Evolutionary conservation across 768 basidiomycete genomes (phyloP), one percentile per base, ranked within the genome.

Genomic region (Trametes meyenii): DNA sequence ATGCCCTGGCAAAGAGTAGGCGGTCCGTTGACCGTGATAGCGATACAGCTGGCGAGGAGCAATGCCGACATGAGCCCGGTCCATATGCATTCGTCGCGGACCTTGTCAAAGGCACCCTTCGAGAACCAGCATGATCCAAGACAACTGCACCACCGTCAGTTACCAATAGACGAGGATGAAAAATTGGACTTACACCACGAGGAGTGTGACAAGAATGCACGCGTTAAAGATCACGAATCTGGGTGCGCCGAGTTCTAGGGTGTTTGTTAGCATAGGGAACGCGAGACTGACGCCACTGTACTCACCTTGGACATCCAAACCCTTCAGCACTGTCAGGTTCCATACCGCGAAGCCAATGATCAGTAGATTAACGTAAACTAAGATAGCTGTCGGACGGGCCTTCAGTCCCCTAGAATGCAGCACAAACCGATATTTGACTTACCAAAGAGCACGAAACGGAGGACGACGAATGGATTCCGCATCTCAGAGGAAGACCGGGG

Each of bases 401-500:
- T 21, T 57, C 13, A 24, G 50, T 21, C 3, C 29, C 17, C 43
- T 35, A 12, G 17, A 7, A 23, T 23, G 42, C 44, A 7, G 10
- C 14, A 56, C 6, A 50, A 19, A 23, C 21, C 23, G 21, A 16
- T 12, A 42, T 42, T 42, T 5, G 0, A 69, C 84, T 70, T 61
- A 87, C 88, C 80, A 63, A 88, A 82, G 57, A 83, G 71, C 42
- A 86, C 78, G 26, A 83, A 78, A 55, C 88, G 84, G 59, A 81
- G 69, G 55, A 85, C 71, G 53, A 88, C 72, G 71, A 89, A 86
- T 3, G 80, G 74, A 67, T 80, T 87, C 57, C 73, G 76, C 78
- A 82, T 79, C 26, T 48, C 43, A 17, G 21, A 14, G 14, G 42
- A 33, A 13, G 51, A 14, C 17, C 23, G 23, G n/a, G 61, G 52